These are phyloP conservation scores for Neurospora sp. DNA, from an alignment of 495 filamentous ascomycete genomes.

Conservation along the genomic window DNA sequence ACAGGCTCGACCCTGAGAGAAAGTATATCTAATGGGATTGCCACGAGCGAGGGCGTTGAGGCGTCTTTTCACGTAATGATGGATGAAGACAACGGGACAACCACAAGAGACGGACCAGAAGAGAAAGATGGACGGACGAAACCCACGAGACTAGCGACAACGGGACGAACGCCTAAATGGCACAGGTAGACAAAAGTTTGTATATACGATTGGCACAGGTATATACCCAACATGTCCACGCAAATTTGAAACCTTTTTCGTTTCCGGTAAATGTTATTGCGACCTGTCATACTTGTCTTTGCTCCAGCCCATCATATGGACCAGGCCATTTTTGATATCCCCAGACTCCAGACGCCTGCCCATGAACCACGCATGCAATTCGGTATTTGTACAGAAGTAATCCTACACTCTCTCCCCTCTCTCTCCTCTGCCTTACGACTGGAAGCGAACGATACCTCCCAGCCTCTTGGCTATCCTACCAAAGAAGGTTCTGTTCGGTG, in stretches of 20 bases:
- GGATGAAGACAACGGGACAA: background rate
- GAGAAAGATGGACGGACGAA: background rate
- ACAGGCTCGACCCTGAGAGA: conserved; percentile 70
- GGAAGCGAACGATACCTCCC: conserved; percentile 54
- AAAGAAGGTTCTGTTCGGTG: conserved; percentile 50
- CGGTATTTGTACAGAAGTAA: conserved; percentile 5
- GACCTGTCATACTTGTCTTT: background rate
- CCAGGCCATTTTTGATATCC: background rate
- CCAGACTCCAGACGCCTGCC: background rate
- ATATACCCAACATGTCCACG: background rate
- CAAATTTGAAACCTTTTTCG: background rate
- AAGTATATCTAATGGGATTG: conserved; percentile 57
- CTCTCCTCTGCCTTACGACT: conserved; percentile 4
- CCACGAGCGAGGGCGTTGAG: conserved; percentile 1
- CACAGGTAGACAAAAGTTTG: background rate
- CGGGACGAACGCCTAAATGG: background rate
- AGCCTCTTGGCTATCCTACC: conserved; percentile 46
- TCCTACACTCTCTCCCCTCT: background rate
- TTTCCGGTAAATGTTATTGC: background rate
- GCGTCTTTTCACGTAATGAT: background rate
- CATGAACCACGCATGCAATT: conserved; percentile 1
- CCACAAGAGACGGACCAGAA: background rate
- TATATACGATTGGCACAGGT: background rate
- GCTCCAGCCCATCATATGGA: background rate
- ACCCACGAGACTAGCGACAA: background rate